Base-by-base conservation (phyloP, 257 asterid genomes). In the Prunella vulgaris region DNA sequence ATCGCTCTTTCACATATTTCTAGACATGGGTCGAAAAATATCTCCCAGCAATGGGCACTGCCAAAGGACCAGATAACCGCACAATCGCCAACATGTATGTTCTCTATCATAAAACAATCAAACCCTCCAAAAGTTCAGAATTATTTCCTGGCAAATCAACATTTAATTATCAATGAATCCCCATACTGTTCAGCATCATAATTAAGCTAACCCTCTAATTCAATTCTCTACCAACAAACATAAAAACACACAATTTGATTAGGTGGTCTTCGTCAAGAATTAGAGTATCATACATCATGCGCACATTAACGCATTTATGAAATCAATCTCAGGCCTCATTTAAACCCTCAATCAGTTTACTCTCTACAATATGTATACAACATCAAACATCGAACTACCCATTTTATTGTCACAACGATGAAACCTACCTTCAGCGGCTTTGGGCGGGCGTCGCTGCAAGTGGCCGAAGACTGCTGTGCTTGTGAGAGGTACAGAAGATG, bases 61-160 rank as follows among this genome's bases (percentile, higher is more conserved):
- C 85, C 1, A 76, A 81, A 10, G 97, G 90, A 13, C 97, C 99
- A 1, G 97, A 89, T 65, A 94, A 73, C 25, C 97, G 84, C 33
- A 94, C 95, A 69, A 94, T 91, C 71, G n/a, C n/a, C n/a, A n/a
- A n/a, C n/a, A n/a, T n/a, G n/a, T n/a, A n/a, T n/a, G 77, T 65
- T 74, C 56, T 79, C 96, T 84, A 62, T 73, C 32, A 57, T 21
- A 62, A 69, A 64, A 71, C 60, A 7, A 48, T 14, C 20, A 66
- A 35, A 72, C 62, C 70, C 15, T 25, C 71, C 72, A 46, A n/a
- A n/a, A n/a, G n/a, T 77, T 9, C 2, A 69, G 7, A 22, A 25
- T 13, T 33, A 5, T 21, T 30, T 10, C 28, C 10, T 28, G 24
- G 40, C 32, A 52, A 5, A 17, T 1, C 54, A 74, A 69, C 37